Conservation (phyloP, 768 basidiomycete genomes). For the Boletus fagicola region DNA sequence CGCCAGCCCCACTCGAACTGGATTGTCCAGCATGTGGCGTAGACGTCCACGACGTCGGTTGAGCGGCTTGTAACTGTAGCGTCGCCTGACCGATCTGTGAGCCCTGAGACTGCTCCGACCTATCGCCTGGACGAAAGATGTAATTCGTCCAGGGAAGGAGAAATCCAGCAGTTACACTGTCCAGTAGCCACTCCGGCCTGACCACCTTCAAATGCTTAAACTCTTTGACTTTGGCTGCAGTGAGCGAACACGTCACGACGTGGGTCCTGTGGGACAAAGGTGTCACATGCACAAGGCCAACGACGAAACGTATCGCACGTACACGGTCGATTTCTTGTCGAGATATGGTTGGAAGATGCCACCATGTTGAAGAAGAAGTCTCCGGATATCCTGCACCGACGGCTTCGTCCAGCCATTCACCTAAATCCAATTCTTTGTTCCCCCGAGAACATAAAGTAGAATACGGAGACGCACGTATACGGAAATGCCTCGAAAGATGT, state of each 20-base stretch:
- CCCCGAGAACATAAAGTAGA: neutral
- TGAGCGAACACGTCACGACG: constrained; percentile 88
- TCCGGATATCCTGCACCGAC: constrained; percentile 79
- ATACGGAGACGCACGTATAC: constrained; percentile 68
- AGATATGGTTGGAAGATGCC: constrained; percentile 84
- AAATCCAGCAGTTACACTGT: constrained; percentile 64
- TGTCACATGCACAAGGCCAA: constrained; percentile 2
- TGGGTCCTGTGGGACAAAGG: constrained; percentile 59
- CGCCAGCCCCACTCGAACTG: neutral
- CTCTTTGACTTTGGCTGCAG: constrained; percentile 84
- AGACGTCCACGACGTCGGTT: constrained; percentile 4
- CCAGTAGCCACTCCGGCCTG: constrained; percentile 81
- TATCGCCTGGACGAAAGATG: constrained; percentile 51
- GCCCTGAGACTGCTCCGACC: constrained; percentile 52
- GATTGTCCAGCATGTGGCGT: neutral
- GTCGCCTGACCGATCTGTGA: constrained; percentile 23
- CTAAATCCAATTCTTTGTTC: constrained; percentile 36
- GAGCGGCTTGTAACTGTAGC: constrained; percentile 10
- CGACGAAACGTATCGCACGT: constrained; percentile 25
- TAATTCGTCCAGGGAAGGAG: constrained; percentile 83
- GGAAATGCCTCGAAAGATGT: constrained; percentile 70
- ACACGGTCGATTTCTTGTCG: constrained; percentile 74
- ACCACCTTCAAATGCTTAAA: constrained; percentile 91
- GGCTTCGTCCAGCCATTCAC: constrained; percentile 90
- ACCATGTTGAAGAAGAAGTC: constrained; percentile 79